Evolutionary conservation across 768 basidiomycete species (phyloP), one percentile per base, ranked within the genome.

Genomic region (Tricholoma terreum): DNA sequence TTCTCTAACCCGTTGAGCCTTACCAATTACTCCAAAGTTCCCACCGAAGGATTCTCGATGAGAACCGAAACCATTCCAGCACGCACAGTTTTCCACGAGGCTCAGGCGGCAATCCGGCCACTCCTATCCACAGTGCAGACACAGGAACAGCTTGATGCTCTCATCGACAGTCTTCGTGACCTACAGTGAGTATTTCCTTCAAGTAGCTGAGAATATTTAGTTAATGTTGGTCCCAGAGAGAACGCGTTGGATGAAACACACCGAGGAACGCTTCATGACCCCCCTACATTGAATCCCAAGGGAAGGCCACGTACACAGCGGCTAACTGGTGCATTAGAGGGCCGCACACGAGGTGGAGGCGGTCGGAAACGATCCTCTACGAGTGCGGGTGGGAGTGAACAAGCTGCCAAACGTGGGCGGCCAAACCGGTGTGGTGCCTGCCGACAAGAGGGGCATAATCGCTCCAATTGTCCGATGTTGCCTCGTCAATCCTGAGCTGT

Each of bases 71-170:
- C 69, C 6, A 35, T 71, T 24, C 52, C 62, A 7, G 61, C 69
- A 21, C 65, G 63, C 3, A 56, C 55, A 1, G 64, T 68, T 14
- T 66, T 61, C 40, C 63, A 66, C 33, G 60, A 67, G 48, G 56
- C 68, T 3, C 59, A 66, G 27, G 64, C 68, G 9, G 65, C 65
- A 1, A 48, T 72, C 8, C 54, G 67, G 10, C 64, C 66, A 4
- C 54, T 71, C 31, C 45, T 65, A 4, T 49, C 31, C 31, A 56
- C 56, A 14, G 55, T 69, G 22, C 68, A 68, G 36, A 73, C 67
- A n/a, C 52, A 58, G 24, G 70, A 71, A 15, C 58, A 73, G 21
- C 60, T 73, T 6, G 62, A 70, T 8, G 55, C 55, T 4, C 54
- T 70, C 21, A 8, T 65, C n/a, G 48, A 54, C 11, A 54, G 57